Evolutionary conservation across 2,329 filamentous ascomycete species (phyloP).

Genomic region (Colletotrichum kahawae): DNA sequence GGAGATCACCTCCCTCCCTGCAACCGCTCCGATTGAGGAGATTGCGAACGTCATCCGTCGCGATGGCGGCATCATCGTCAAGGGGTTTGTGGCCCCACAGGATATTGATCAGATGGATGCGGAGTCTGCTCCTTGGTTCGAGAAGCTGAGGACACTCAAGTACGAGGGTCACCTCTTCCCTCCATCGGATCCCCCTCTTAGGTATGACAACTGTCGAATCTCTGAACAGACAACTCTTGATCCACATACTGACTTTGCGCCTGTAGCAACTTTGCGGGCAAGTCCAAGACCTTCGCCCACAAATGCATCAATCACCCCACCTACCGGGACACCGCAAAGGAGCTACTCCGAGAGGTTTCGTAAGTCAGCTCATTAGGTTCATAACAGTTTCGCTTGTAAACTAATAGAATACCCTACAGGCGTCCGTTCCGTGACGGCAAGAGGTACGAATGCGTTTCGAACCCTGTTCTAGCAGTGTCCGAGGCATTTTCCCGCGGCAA

Average conservation of each 20-base stretch:
- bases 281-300: background rate
- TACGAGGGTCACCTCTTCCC: background rate
- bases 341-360: background rate
- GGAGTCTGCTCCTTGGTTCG: background rate
- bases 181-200: background rate
- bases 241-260: background rate
- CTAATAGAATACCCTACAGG: background rate
- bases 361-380: background rate
- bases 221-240: background rate
- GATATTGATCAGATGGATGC: background rate
- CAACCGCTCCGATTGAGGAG: background rate
- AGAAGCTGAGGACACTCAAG: background rate
- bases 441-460: background rate
- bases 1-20: background rate
- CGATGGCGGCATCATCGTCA: background rate
- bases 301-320: background rate
- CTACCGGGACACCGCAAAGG: background rate
- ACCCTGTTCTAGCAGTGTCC: background rate
- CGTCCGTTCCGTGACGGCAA: background rate
- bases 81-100: background rate
- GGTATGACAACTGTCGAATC: background rate
- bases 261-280: background rate
- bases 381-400: background rate
- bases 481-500: background rate
- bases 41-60: background rate